Conservation (phyloP, 495 filamentous ascomycete species). For the Annulohypoxylon moriforme region DNA sequence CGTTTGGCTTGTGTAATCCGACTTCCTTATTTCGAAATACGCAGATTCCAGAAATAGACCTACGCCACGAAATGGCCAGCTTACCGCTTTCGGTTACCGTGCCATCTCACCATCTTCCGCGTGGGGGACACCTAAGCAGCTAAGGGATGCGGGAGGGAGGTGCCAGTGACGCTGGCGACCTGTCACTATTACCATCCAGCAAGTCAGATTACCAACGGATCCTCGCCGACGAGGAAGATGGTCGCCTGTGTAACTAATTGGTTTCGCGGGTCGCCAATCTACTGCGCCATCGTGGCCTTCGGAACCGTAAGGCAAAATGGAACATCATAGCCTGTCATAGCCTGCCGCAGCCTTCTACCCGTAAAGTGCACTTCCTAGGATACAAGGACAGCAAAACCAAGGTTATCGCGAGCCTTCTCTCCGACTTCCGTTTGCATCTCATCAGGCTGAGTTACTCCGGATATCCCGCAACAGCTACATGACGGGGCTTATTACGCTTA, state of each 20-base stretch:
- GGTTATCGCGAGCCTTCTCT: conserved; percentile 1
- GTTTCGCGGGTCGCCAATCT: conserved; percentile 7
- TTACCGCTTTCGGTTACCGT: conserved; percentile 34
- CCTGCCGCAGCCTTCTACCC: conserved; percentile 1
- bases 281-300: conserved; percentile 22
- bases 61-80: conserved; percentile 26
- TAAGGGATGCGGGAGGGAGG: not conserved
- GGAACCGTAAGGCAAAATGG: conserved; percentile 13
- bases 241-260: conserved; percentile 12
- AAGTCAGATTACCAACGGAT: conserved; percentile 2
- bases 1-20: conserved; percentile 29
- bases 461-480: conserved; percentile 12
- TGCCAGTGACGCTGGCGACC: not conserved
- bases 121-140: conserved; percentile 28
- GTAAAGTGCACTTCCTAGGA: not conserved
- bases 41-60: conserved; percentile 39
- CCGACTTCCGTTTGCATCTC: conserved; percentile 1
- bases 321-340: not conserved
- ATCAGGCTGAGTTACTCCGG: conserved; percentile 18
- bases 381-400: not conserved
- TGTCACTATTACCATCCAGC: not conserved
- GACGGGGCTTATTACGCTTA: conserved; percentile 7
- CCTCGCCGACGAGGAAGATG: conserved; percentile 18
- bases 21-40: conserved; percentile 28
- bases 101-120: conserved; percentile 13